Percentiles rank a stretch among this genome's conserved stretches.
Conservation (phyloP, 306 rosid genomes). For the Citrullus colocynthis region DNA sequence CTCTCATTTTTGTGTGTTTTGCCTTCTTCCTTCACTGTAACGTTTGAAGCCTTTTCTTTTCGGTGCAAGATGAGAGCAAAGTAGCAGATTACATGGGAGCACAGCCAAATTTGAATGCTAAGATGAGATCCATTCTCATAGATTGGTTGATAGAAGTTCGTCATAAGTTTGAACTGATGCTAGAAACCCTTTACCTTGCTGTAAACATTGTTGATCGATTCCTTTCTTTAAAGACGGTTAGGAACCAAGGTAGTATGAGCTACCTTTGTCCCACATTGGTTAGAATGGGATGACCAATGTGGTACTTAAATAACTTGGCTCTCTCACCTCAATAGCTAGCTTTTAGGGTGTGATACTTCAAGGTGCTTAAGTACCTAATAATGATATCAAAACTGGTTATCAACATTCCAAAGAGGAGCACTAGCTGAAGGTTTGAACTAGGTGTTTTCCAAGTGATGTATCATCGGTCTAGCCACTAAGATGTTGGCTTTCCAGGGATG, state of each 20-base stretch:
- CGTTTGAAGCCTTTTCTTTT: neutral
- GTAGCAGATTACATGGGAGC: constrained; percentile 47
- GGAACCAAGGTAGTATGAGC: constrained; percentile 16
- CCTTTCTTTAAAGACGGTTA: constrained; percentile 40
- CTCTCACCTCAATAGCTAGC: too few species aligned
- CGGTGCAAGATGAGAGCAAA: constrained; percentile 30
- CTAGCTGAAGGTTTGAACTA: too few species aligned
- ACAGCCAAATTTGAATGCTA: constrained; percentile 60
- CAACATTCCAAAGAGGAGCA: too few species aligned
- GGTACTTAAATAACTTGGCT: too few species aligned
- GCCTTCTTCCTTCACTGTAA: neutral
- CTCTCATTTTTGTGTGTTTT: neutral
- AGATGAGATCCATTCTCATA: constrained; percentile 81
- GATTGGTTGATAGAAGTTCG: constrained; percentile 92
- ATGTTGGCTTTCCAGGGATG: too few species aligned
- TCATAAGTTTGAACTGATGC: constrained; percentile 64
- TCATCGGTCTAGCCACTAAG: too few species aligned
- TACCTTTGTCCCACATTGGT: too few species aligned
- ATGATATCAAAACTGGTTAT: too few species aligned
- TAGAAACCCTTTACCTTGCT: constrained; percentile 64
- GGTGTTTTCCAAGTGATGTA: too few species aligned
- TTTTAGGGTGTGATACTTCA: too few species aligned
- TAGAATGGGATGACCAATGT: too few species aligned
- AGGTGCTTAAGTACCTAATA: too few species aligned
- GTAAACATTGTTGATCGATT: constrained; percentile 61